Conservation (phyloP, 2,329 filamentous ascomycete genomes). For the Sporothrix protearum region DNA sequence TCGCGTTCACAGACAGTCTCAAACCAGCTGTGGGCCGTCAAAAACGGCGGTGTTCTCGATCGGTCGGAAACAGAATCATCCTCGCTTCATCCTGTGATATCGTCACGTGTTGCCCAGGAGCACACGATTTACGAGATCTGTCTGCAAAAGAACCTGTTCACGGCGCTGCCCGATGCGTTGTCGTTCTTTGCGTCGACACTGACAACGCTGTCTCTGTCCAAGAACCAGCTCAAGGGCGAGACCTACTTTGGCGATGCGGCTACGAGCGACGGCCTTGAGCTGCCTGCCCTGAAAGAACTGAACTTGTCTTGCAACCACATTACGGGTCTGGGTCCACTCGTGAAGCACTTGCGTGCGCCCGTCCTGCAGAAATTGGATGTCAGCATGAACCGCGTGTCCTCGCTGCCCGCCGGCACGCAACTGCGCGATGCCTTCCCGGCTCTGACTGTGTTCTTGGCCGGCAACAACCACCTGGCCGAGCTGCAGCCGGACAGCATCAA, state of each 20-base stretch:
- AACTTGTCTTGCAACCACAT: conserved; percentile 73
- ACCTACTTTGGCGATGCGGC: conserved; percentile 52
- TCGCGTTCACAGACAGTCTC: conserved; percentile 48
- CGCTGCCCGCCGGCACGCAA: conserved; percentile 52
- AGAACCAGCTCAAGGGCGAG: conserved; percentile 67
- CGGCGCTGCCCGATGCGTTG: conserved; percentile 65
- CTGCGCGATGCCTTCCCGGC: conserved; percentile 66
- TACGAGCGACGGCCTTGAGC: conserved; percentile 56
- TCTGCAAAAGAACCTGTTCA: conserved; percentile 74
- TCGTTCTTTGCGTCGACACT: conserved; percentile 68
- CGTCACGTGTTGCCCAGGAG: conserved; percentile 51
- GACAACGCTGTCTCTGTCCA: conserved; percentile 67
- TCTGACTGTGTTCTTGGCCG: conserved; percentile 66
- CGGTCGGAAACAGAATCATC: conserved; percentile 63
- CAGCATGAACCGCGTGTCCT: conserved; percentile 74
- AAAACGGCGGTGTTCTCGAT: conserved; percentile 63
- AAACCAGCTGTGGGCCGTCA: conserved; percentile 52
- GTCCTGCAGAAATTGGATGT: conserved; percentile 73
- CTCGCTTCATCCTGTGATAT: conserved; percentile 56
- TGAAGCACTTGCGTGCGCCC: conserved; percentile 66
- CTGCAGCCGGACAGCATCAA: conserved; percentile 69
- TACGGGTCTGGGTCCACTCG: conserved; percentile 63
- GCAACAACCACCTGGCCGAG: conserved; percentile 74
- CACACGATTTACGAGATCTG: conserved; percentile 57
- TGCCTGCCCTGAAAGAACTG: conserved; percentile 73